Evolutionary conservation across 2,329 filamentous ascomycete genomes (phyloP), one percentile per base, ranked within the genome.

Genomic region (Helotiales sp.): DNA sequence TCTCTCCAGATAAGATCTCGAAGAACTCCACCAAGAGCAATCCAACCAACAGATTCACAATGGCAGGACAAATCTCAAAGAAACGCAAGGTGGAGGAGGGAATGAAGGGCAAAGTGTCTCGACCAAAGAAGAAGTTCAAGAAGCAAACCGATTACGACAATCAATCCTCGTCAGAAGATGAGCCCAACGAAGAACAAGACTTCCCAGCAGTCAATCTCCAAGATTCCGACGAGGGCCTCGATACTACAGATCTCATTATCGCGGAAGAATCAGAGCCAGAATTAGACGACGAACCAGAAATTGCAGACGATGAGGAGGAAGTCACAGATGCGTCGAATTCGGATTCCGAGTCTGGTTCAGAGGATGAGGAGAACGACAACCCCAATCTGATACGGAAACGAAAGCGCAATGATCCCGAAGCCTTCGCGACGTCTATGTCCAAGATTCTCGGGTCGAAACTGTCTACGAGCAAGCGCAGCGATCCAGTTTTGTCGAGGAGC

Each of bases 361-460:
- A 76, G 17, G 76, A 79, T 2, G 78, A 78, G 7, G 77, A 77
- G 28, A 81, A 82, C 13, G 80, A 82, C 22, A 80, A 80, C 45
- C 78, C 76, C 65, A 80, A 81, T 60, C 76, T 77, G 49, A 78
- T 81, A 70, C 76, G 76, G 43, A 91, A 88, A 75, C 88, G 89
- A 15, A 98, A 98, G 81, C 91, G 94, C 77, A 97, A 97, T 80
- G 95, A 99, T 79, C 94, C 96, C 2, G 84, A 86, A 70, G 93
- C 93, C 61, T 98, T 99, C 79, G 93, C 95, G 26, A 97, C 91
- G 1, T 97, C 93, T 60, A 93, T 99, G 75, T 91, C 92, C 73
- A 97, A 96, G 80, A 97, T 99, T 77, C 86, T 99, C 52, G 89
- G 89, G 64, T 95, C 93, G 59, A 98, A 98, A 81, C 85, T 98